phyloP scores from a whole-genome alignment of 306 rosid species.

The Trifolium dubium region DNA sequence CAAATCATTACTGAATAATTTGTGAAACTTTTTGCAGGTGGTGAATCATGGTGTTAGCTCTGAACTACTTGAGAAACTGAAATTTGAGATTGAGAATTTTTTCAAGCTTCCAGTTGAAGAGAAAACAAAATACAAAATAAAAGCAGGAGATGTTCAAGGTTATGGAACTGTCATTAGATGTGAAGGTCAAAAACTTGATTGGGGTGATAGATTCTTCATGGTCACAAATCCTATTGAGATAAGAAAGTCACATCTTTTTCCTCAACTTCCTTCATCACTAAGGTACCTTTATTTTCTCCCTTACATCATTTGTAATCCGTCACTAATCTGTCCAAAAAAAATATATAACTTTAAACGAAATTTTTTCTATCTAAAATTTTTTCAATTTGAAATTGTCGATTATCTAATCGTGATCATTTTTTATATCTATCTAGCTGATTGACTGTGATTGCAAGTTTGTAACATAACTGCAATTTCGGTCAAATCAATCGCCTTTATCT shows the following conservation, averaged over 20 bases:
- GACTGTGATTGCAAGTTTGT: too few species aligned
- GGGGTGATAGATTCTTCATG: constrained; percentile 81
- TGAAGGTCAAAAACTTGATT: constrained; percentile 72
- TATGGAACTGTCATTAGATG: constrained; percentile 58
- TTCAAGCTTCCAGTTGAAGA: constrained; percentile 70
- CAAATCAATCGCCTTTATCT: too few species aligned
- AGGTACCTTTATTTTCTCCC: constrained; percentile 42
- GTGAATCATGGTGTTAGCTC: constrained; percentile 75
- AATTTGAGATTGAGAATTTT: constrained; percentile 59
- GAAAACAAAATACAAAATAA: constrained; percentile 59
- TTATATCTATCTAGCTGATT: too few species aligned
- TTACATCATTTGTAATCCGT: neutral
- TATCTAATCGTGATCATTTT: too few species aligned
- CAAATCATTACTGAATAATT: neutral
- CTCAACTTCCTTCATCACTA: constrained; percentile 57
- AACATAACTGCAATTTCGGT: too few species aligned
- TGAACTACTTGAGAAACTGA: constrained; percentile 52
- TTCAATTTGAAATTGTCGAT: too few species aligned
- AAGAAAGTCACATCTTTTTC: constrained; percentile 69
- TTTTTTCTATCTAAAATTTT: too few species aligned
- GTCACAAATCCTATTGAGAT: constrained; percentile 56
- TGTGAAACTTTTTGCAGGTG: constrained; percentile 46
- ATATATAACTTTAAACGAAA: too few species aligned
- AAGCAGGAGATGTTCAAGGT: constrained; percentile 72
- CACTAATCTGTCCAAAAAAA: neutral